A percentile compares a stretch with the other conserved stretches of the same genome.
Conservation (phyloP, 2,329 filamentous ascomycete species). For the Sclerotinia glacialis region DNA sequence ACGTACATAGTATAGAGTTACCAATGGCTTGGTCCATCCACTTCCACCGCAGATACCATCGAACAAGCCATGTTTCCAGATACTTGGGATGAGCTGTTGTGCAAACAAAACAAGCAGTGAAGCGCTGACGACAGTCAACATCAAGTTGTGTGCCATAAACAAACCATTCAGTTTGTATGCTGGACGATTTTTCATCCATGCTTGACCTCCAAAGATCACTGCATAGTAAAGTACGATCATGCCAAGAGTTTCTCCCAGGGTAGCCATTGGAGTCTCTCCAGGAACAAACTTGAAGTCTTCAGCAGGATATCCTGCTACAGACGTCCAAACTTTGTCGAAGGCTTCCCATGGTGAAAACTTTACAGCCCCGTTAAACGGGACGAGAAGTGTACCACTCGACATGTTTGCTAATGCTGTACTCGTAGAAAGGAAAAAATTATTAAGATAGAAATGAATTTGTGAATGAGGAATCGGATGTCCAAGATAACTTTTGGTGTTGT, state of each 20-base stretch:
- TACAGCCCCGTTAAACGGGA: conserved; percentile 23
- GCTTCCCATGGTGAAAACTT: conserved; percentile 66
- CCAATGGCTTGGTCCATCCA: conserved; percentile 92
- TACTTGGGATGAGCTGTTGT: conserved; percentile 83
- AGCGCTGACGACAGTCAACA: conserved; percentile 81
- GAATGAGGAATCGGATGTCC: not conserved
- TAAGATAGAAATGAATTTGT: not conserved
- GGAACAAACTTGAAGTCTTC: conserved; percentile 81
- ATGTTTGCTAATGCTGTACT: conserved; percentile 22
- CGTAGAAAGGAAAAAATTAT: not conserved
- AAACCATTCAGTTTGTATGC: conserved; percentile 82
- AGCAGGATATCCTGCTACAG: conserved; percentile 74
- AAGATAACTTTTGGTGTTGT: not conserved
- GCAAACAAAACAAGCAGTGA: conserved; percentile 78
- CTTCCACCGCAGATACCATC: conserved; percentile 81
- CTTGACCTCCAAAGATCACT: conserved; percentile 87
- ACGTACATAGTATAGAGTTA: conserved; percentile 93
- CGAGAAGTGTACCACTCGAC: conserved; percentile 24
- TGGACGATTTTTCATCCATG: conserved; percentile 82
- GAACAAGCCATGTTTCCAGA: conserved; percentile 80
- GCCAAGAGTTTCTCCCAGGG: conserved; percentile 74
- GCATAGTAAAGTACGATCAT: conserved; percentile 87
- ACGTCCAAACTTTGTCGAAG: conserved; percentile 82
- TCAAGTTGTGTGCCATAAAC: conserved; percentile 96
- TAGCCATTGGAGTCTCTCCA: conserved; percentile 85